phyloP scores from a whole-genome alignment of 31 red algal genomes.

The Endocladia muricata region DNA sequence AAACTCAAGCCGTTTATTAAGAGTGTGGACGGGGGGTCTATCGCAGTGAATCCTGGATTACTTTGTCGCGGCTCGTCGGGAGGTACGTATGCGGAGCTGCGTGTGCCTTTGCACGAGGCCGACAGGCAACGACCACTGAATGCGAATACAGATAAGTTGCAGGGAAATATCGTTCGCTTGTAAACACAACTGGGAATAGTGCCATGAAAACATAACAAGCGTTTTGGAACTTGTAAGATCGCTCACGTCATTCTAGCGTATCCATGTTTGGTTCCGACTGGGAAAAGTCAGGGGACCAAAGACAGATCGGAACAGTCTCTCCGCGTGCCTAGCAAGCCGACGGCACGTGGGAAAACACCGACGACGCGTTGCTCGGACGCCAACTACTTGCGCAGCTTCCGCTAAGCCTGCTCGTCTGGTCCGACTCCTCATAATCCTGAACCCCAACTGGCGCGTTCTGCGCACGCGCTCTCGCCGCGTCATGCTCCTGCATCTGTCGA shows the following conservation, averaged over 20 bases:
- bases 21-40: slow-evolving; percentile 39
- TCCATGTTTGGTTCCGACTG: background rate
- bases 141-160: background rate
- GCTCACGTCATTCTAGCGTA: too few relatives aligned
- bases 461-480: slow-evolving; percentile 25
- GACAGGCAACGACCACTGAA: background rate
- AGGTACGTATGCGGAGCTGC: slow-evolving; percentile 51
- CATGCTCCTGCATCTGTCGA: slow-evolving; percentile 25
- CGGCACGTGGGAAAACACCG: background rate
- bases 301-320: too few relatives aligned
- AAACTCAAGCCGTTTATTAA: slow-evolving; percentile 53
- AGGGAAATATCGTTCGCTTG: background rate
- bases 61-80: slow-evolving; percentile 25
- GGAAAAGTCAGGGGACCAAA: background rate
- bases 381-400: background rate
- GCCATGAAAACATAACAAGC: too few relatives aligned
- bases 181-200: too few relatives aligned
- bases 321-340: too few relatives aligned
- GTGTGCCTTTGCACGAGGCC: slow-evolving; percentile 37
- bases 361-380: background rate
- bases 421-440: background rate
- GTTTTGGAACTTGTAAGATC: too few relatives aligned
- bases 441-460: background rate
- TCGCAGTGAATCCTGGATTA: slow-evolving; percentile 60
- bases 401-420: background rate